phyloP scores from a whole-genome alignment of 495 filamentous ascomycete genomes.

The Penicillium malachiteum region DNA sequence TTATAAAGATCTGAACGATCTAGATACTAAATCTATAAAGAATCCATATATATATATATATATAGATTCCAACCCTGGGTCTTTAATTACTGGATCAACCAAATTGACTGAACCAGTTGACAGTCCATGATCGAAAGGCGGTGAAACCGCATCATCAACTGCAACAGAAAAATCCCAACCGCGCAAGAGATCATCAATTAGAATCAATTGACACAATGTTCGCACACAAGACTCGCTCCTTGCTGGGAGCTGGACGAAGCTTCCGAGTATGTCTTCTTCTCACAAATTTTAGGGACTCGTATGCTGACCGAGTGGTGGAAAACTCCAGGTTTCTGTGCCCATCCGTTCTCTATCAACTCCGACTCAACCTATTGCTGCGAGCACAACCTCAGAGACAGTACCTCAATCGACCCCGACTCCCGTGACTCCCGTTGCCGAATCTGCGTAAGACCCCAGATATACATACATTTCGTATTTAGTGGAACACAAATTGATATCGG shows the following conservation, averaged over 20 bases:
- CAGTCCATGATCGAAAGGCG: constrained; percentile 11
- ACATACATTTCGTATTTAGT: not conserved
- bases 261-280: constrained; percentile 16
- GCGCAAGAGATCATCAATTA: constrained; percentile 6
- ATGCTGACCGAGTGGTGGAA: constrained; percentile 1
- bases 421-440: not conserved
- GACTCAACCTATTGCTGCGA: constrained; percentile 17
- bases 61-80: not conserved
- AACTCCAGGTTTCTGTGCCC: constrained; percentile 23
- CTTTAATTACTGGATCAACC: constrained; percentile 3
- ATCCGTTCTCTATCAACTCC: constrained; percentile 28
- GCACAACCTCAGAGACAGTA: constrained; percentile 13
- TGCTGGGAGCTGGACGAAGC: constrained; percentile 20
- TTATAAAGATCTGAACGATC: too few relatives aligned
- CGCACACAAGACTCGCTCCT: constrained; percentile 25
- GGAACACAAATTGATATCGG: not conserved
- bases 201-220: constrained; percentile 22
- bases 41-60: not conserved
- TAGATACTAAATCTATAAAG: not conserved
- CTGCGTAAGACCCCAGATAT: not conserved
- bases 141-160: constrained; percentile 11
- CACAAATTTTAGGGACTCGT: not conserved
- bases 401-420: constrained; percentile 8
- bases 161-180: constrained; percentile 20
- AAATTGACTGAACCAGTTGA: not conserved